Conservation (phyloP, 2,329 filamentous ascomycete species). For the Colletotrichum cereale region DNA sequence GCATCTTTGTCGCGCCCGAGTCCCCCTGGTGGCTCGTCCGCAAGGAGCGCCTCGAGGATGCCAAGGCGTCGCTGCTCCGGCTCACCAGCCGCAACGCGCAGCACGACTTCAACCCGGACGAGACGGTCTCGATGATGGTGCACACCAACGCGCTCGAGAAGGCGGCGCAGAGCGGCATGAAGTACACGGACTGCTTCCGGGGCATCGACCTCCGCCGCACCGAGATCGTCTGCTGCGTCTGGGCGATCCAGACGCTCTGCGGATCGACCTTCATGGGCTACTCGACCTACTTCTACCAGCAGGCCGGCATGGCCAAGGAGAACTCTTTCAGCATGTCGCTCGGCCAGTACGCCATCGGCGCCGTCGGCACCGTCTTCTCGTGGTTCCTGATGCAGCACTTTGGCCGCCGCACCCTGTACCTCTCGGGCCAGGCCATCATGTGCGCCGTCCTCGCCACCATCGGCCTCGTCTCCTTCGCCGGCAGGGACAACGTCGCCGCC, state of each 20-base stretch:
- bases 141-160: conserved; percentile 64
- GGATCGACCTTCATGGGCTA: conserved; percentile 53
- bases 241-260: conserved; percentile 56
- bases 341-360: conserved; percentile 58
- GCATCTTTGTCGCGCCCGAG: conserved; percentile 60
- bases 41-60: conserved; percentile 53
- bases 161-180: conserved; percentile 53
- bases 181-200: conserved; percentile 62
- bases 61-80: conserved; percentile 53
- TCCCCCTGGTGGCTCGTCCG: conserved; percentile 65
- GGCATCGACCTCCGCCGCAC: conserved; percentile 60
- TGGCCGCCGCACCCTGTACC: conserved; percentile 60
- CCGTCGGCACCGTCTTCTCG: conserved; percentile 58
- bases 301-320: conserved; percentile 55
- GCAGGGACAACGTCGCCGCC: conserved; percentile 58
- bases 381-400: conserved; percentile 59
- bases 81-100: conserved; percentile 51
- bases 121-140: conserved; percentile 63
- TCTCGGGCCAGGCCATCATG: conserved; percentile 57
- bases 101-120: conserved; percentile 53
- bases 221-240: conserved; percentile 57
- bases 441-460: conserved; percentile 55
- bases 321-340: conserved; percentile 57
- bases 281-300: conserved; percentile 57
- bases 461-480: conserved; percentile 57